Base-by-base conservation (phyloP, 2,329 filamentous ascomycete species). In the Ophiocordyceps unilateralis region DNA sequence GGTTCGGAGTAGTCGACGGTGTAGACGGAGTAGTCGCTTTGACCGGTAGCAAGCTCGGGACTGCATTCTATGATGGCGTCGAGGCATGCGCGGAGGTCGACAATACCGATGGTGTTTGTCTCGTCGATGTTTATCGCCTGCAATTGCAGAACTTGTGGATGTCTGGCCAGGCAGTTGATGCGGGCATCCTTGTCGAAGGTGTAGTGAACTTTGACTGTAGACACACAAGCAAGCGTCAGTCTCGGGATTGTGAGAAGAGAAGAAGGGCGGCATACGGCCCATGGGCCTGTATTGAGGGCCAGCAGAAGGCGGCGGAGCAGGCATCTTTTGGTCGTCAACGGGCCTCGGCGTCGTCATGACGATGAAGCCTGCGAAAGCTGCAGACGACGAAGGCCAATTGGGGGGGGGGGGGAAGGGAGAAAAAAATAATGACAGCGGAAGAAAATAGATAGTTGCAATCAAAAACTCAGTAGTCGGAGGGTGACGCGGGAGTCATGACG, bases 1-100 rank as follows among this genome's bases (percentile, higher is more conserved):
- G 84, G 83, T 63, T 98, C 91, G 12, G 91, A 95, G 60, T 89
- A 96, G 61, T 98, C 91, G 65, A 86, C 85, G 24, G 89, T 87
- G 62, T 98, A 98, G 44, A 98, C 79, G n/a, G 87, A 91, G 63
- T 91, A 98, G 64, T 98, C 88, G 60, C 75, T 65, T 65, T 63
- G 81, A 58, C 67, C 81, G 68, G 56, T 75, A 9, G 54, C 53
- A 39, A 98, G 72, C 63, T 98, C 91, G 32, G 91, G 91, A 57
- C 91, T 96, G 65, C 71, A 74, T 44, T 76, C 67, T 21, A 69
- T 66, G 46, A 98, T 81, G 44, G 88, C 84, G 58, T 89, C 79
- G 39, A 95, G 76, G 61, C 91, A 96, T 48, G 81, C 81, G 51
- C 81, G 81, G 43, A 96, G 69, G 60, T 95, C 87, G 50, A 95